A percentile compares a stretch with the other conserved stretches of the same genome.
Evolutionary conservation across 495 filamentous ascomycete species (phyloP).

Genomic region (Elaphomyces granulatus): DNA sequence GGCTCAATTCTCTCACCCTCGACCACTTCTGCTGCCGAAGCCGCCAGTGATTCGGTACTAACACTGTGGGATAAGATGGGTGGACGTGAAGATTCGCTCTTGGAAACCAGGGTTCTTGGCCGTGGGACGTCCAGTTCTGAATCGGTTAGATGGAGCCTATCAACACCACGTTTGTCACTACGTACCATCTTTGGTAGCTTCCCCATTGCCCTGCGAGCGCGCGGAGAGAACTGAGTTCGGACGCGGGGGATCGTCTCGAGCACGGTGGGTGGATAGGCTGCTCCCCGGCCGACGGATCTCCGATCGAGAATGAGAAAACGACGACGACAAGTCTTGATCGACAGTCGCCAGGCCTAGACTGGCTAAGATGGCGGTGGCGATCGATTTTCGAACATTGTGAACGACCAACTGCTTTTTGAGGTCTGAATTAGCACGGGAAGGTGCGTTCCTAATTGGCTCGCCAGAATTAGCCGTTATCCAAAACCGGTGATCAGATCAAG

Average conservation of each 20-base stretch:
- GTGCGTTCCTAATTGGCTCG: conserved; percentile 45
- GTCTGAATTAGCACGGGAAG: conserved; percentile 72
- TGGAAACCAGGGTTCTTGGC: background rate
- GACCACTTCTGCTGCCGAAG: conserved; percentile 2
- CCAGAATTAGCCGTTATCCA: conserved; percentile 4
- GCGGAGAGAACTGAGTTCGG: conserved; percentile 6
- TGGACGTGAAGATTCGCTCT: conserved; percentile 2
- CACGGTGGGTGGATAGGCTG: conserved; percentile 3
- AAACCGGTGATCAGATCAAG: too few species aligned
- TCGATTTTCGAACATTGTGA: conserved; percentile 69
- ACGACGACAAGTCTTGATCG: conserved; percentile 14
- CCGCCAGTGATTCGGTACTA: conserved; percentile 6
- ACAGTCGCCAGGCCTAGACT: conserved; percentile 42
- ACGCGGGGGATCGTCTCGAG: conserved; percentile 6
- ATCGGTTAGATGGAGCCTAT: background rate
- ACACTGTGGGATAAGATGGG: conserved; percentile 5
- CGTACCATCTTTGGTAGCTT: conserved; percentile 3
- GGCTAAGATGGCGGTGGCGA: conserved; percentile 60
- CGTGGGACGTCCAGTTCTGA: background rate
- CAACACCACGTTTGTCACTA: background rate
- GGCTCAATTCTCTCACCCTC: conserved; percentile 60
- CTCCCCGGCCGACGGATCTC: conserved; percentile 5
- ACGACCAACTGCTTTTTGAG: conserved; percentile 67
- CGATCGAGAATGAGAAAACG: conserved; percentile 11
- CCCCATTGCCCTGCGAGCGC: conserved; percentile 4